Conservation (phyloP, 306 rosid genomes). For the Ziziphus jujuba region DNA sequence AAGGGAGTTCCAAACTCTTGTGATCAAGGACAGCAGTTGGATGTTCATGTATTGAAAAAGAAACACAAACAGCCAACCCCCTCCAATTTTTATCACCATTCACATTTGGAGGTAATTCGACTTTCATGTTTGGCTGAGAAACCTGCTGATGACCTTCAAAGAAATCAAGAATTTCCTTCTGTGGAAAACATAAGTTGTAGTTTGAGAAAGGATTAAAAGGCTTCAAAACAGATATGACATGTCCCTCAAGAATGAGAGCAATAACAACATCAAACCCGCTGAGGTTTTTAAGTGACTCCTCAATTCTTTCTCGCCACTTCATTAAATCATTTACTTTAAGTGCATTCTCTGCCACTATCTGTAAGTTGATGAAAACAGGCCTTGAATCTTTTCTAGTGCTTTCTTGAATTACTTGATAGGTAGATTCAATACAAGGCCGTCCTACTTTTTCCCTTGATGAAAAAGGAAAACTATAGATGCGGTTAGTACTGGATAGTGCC, state of each 20-base stretch:
- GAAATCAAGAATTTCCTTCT: background rate
- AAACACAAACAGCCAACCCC: too few species aligned
- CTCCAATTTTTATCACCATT: too few species aligned
- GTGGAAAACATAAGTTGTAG: background rate
- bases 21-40: background rate
- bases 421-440: background rate
- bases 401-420: background rate
- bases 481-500: too few species aligned
- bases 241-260: background rate
- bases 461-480: too few species aligned
- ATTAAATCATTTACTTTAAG: background rate
- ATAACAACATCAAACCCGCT: background rate
- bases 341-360: background rate
- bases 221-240: background rate
- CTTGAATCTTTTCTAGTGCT: background rate
- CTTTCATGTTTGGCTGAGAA: too few species aligned
- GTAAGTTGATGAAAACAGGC: background rate
- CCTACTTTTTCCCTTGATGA: too few species aligned
- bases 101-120: too few species aligned
- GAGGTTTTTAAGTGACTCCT: background rate
- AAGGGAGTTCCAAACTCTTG: background rate
- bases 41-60: too few species aligned
- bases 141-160: too few species aligned
- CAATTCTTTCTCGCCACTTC: conserved; percentile 1
- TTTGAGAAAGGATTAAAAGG: background rate